Evolutionary conservation across 164 flowering plant genomes (phyloP).

Genomic region (Umbellularia californica): DNA sequence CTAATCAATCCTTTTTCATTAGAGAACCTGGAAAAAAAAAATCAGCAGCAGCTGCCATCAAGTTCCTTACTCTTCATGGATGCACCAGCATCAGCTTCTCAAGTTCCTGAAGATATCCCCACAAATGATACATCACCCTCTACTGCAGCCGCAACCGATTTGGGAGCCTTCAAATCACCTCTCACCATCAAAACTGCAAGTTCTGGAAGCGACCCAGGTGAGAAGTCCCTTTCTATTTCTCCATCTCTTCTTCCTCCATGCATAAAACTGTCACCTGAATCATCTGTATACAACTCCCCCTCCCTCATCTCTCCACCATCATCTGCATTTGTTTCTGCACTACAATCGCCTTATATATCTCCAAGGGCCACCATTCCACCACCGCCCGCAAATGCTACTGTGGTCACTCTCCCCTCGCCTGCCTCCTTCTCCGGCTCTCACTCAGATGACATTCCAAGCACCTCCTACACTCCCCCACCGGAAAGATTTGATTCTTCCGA

Average conservation of each 20-base stretch:
- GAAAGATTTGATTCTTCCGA: constrained; percentile 62
- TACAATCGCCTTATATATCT: constrained; percentile 89
- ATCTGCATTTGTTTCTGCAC: constrained; percentile 83
- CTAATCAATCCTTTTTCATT: background rate
- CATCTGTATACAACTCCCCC: constrained; percentile 74
- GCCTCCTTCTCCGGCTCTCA: constrained; percentile 48
- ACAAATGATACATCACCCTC: background rate
- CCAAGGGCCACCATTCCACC: constrained; percentile 50
- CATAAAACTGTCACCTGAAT: constrained; percentile 35
- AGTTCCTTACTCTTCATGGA: constrained; percentile 21
- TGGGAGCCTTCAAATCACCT: constrained; percentile 16
- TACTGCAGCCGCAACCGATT: background rate
- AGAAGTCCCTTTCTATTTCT: constrained; percentile 20
- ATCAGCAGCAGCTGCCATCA: background rate
- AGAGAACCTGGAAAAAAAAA: constrained; percentile 1
- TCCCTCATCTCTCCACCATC: constrained; percentile 76
- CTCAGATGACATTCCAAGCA: constrained; percentile 80
- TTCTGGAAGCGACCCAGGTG: constrained; percentile 21
- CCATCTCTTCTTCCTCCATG: constrained; percentile 26
- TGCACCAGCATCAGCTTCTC: constrained; percentile 17
- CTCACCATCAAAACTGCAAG: constrained; percentile 51
- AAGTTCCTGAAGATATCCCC: background rate
- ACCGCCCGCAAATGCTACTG: constrained; percentile 12
- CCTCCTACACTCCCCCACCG: constrained; percentile 90
- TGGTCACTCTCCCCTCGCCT: constrained; percentile 33